Evolutionary conservation across 169 alveolate species (phyloP).

Genomic region (Pseudocohnilembus persalinus): DNA sequence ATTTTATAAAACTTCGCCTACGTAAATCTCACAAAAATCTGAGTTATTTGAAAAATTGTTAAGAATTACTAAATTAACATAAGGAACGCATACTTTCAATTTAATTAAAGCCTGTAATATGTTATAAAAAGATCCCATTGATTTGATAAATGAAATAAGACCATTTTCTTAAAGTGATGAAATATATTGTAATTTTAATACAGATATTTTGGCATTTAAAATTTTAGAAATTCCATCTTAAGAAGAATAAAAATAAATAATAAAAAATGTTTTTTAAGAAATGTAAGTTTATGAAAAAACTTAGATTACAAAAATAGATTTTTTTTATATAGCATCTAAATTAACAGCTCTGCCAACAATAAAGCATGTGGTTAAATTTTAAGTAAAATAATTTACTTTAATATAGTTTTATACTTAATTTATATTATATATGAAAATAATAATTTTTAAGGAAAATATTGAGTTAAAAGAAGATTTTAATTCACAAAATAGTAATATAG

Average conservation of each 20-base stretch:
- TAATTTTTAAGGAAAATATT: no score
- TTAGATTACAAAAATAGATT: constrained; percentile 4
- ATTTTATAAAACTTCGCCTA: constrained; percentile 3
- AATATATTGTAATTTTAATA: constrained; percentile 8
- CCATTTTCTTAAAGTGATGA: not conserved
- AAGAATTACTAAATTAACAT: constrained; percentile 3
- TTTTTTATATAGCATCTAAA: constrained; percentile 5
- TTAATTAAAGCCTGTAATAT: constrained; percentile 1
- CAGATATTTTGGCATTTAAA: constrained; percentile 27
- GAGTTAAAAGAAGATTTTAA: no score
- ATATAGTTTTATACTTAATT: no score
- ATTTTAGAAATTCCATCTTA: not conserved
- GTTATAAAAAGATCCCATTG: constrained; percentile 13
- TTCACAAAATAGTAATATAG: no score
- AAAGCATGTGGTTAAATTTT: no score
- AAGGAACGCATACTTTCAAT: constrained; percentile 3
- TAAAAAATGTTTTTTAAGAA: constrained; percentile 5
- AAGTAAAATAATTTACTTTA: no score
- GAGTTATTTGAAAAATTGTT: not conserved
- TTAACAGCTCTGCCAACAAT: no score
- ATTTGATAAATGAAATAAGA: constrained; percentile 15
- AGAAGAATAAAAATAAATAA: not conserved
- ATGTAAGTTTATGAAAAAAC: constrained; percentile 8
- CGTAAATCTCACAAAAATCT: not conserved
- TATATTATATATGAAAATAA: no score